Evolutionary conservation across 2,329 filamentous ascomycete genomes (phyloP).

Genomic region (Sporothrix curviconia): DNA sequence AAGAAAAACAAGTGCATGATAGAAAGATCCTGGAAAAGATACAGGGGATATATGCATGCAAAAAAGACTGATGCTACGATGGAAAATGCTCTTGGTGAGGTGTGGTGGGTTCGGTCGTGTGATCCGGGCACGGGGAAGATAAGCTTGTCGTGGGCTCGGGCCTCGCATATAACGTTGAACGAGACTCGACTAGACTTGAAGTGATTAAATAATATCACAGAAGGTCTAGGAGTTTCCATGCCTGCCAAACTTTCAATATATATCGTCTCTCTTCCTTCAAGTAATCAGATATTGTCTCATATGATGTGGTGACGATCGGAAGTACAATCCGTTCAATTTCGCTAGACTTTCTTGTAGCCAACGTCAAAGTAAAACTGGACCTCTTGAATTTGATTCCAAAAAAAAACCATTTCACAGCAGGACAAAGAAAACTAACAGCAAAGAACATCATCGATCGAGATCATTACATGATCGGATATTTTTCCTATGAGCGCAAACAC

Average conservation of each 20-base stretch:
- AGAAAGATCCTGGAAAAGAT: not conserved
- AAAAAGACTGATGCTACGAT: too few relatives aligned
- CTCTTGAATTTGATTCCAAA: too few relatives aligned
- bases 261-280: too few relatives aligned
- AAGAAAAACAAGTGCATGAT: not conserved
- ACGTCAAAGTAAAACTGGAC: too few relatives aligned
- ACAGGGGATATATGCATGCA: not conserved
- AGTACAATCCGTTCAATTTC: not conserved
- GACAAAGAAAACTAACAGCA: too few relatives aligned
- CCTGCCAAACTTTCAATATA: too few relatives aligned
- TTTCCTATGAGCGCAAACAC: not conserved
- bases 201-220: not conserved
- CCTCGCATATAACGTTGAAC: constrained; percentile 2
- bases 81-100: not conserved
- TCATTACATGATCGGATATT: too few relatives aligned
- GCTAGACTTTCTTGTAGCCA: not conserved
- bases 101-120: not conserved
- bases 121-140: not conserved
- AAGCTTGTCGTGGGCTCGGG: not conserved
- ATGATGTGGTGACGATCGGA: not conserved
- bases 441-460: too few relatives aligned
- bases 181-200: not conserved
- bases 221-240: too few relatives aligned
- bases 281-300: too few relatives aligned
- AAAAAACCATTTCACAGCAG: too few relatives aligned